phyloP scores from a whole-genome alignment of 2,329 filamentous ascomycete genomes.

The Coniella lustricola region DNA sequence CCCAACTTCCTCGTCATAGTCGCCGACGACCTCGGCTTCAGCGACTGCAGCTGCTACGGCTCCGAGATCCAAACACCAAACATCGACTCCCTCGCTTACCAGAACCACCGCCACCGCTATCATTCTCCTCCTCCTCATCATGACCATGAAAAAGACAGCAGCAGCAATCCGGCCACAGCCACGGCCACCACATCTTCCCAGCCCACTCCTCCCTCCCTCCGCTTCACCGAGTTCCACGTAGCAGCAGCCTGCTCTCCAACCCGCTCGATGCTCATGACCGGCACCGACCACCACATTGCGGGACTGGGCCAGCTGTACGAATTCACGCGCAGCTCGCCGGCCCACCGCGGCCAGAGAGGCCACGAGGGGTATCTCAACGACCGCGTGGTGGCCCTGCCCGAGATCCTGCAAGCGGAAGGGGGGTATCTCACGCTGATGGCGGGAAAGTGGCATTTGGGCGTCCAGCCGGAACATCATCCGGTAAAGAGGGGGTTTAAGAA shows the following conservation, averaged over 20 bases:
- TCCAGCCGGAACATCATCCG: conserved; percentile 50
- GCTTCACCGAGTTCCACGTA: conserved; percentile 53
- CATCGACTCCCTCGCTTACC: conserved; percentile 24
- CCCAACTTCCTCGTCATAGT: conserved; percentile 29
- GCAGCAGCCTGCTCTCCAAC: conserved; percentile 54
- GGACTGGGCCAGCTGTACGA: conserved; percentile 6
- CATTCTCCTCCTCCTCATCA: no score
- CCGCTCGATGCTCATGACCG: conserved; percentile 53
- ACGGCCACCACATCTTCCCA: conserved; percentile 36
- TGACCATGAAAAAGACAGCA: no score
- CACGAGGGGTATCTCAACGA: conserved; percentile 28
- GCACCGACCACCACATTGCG: conserved; percentile 22
- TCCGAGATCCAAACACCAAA: conserved; percentile 28
- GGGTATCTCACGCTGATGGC: conserved; percentile 27
- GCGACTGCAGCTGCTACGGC: conserved; percentile 25
- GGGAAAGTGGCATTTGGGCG: conserved; percentile 33
- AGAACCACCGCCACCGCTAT: conserved; percentile 46
- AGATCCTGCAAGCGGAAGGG: conserved; percentile 23
- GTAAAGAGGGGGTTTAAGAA: conserved; percentile 51
- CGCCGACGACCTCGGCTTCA: conserved; percentile 29
- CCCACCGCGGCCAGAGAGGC: conserved; percentile 10
- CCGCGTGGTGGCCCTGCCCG: conserved; percentile 23
- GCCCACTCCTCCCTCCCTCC: conserved; percentile 41
- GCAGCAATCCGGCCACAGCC: no score
- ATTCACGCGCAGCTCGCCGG: background rate